Evolutionary conservation across 805 yeast species (phyloP).

Genomic region (Zygosaccharomyces gambellarensis): DNA sequence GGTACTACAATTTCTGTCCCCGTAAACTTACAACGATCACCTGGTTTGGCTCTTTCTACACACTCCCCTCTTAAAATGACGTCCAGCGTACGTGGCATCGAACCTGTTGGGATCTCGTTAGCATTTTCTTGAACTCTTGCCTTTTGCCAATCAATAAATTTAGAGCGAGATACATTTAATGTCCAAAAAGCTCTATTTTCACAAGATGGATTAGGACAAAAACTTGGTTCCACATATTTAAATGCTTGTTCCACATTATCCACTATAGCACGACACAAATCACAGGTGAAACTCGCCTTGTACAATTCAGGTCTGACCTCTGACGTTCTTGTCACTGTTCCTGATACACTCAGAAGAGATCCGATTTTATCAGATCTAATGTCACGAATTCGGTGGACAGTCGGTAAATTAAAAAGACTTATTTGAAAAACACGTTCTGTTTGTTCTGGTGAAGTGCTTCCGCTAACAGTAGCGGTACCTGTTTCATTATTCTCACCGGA

Average conservation of each 20-base stretch:
- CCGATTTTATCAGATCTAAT: constrained; percentile 88
- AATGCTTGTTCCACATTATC: constrained; percentile 91
- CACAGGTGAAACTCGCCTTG: constrained; percentile 85
- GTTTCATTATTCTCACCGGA: constrained; percentile 8
- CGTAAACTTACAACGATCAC: constrained; percentile 88
- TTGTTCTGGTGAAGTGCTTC: constrained; percentile 43
- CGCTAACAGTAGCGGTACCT: constrained; percentile 21
- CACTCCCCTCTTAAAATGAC: constrained; percentile 89
- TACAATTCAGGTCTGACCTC: constrained; percentile 94
- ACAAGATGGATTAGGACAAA: constrained; percentile 84
- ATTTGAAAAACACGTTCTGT: constrained; percentile 81
- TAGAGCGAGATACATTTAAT: constrained; percentile 73
- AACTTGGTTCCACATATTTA: constrained; percentile 90
- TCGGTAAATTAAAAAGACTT: constrained; percentile 80
- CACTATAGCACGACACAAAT: constrained; percentile 74
- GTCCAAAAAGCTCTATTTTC: constrained; percentile 85
- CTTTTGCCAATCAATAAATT: constrained; percentile 94
- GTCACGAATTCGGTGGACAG: constrained; percentile 80
- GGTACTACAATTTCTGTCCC: constrained; percentile 95
- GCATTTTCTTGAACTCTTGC: constrained; percentile 94
- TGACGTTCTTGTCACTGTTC: constrained; percentile 93
- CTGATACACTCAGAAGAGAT: constrained; percentile 73
- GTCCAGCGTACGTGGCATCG: constrained; percentile 96
- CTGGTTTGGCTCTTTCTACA: constrained; percentile 95
- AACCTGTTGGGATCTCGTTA: constrained; percentile 95